phyloP scores from a whole-genome alignment of 2,329 filamentous ascomycete genomes.

The Talaromyces islandicus region DNA sequence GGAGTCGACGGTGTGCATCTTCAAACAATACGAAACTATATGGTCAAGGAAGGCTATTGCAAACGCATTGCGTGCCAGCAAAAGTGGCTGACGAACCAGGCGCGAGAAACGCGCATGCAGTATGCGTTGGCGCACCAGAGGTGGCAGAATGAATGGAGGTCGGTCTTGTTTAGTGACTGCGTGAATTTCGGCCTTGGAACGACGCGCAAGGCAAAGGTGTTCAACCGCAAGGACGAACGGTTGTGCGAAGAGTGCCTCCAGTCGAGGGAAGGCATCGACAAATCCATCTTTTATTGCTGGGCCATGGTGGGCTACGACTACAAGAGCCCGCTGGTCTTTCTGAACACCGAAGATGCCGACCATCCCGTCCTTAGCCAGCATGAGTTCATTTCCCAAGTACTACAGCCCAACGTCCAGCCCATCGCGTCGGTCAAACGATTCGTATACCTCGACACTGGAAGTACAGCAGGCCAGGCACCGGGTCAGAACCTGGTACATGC shows the following conservation, averaged over 20 bases:
- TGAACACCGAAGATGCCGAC: slow-evolving; percentile 4
- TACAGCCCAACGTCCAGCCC: slow-evolving; percentile 12
- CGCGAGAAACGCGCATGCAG: slow-evolving; percentile 11
- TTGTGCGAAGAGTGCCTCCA: slow-evolving; percentile 12
- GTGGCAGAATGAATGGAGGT: slow-evolving; percentile 12
- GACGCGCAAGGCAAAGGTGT: slow-evolving; percentile 12
- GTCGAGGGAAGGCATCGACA: slow-evolving; percentile 10
- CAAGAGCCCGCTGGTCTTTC: slow-evolving; percentile 12
- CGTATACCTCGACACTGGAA: slow-evolving; percentile 10
- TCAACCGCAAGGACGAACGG: slow-evolving; percentile 12
- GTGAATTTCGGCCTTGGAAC: slow-evolving; percentile 12
- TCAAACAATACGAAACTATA: slow-evolving; percentile 13
- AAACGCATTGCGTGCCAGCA: slow-evolving; percentile 13
- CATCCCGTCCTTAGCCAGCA: slow-evolving; percentile 7
- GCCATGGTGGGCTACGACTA: slow-evolving; percentile 13
- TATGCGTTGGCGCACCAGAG: slow-evolving; percentile 10
- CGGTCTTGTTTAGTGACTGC: slow-evolving; percentile 12
- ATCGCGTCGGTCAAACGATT: slow-evolving; percentile 8
- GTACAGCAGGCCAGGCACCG: background rate
- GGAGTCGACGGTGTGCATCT: slow-evolving; percentile 13
- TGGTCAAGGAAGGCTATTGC: slow-evolving; percentile 14
- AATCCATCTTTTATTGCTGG: slow-evolving; percentile 12
- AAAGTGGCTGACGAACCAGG: slow-evolving; percentile 11
- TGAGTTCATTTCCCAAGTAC: slow-evolving; percentile 10
- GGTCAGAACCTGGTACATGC: slow-evolving; percentile 9